A percentile compares a stretch with the other conserved stretches of the same genome.
phyloP scores from a whole-genome alignment of 148 eudicot species.

The Vaccinium macrocarpon region DNA sequence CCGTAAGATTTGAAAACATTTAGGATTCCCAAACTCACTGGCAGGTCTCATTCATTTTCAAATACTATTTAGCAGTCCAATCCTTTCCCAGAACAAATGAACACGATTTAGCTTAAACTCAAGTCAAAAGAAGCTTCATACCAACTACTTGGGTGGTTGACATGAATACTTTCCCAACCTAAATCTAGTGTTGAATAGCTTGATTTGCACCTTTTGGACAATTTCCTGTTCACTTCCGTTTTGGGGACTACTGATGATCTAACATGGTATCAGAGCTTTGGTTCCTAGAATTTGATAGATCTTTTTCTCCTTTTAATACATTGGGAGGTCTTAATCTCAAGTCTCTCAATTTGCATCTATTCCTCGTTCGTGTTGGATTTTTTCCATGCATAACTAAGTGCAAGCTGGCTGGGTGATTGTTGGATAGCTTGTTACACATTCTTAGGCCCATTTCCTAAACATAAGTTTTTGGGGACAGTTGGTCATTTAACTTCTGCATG shows the following conservation, averaged over 20 bases:
- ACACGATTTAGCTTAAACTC: not conserved
- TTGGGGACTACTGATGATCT: not conserved
- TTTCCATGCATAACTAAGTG: not conserved
- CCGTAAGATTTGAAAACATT: not conserved
- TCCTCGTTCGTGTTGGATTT: not conserved
- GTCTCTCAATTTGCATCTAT: not conserved
- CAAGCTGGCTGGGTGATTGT: not conserved
- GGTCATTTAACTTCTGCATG: not conserved
- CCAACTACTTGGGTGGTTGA: not conserved
- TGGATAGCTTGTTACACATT: not conserved
- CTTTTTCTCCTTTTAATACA: not conserved
- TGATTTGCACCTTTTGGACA: not conserved
- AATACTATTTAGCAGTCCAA: not conserved
- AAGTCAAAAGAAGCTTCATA: not conserved
- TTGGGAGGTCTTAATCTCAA: not conserved
- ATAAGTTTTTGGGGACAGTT: not conserved
- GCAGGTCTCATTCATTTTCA: not conserved
- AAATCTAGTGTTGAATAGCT: not conserved
- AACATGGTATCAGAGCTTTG: not conserved
- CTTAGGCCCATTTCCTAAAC: not conserved
- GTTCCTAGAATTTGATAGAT: not conserved
- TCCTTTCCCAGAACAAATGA: not conserved
- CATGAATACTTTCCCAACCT: not conserved
- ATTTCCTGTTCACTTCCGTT: not conserved
- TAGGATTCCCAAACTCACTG: not conserved